These are phyloP conservation scores for Prunus davidiana DNA, from an alignment of 306 rosid species.

Conservation along the genomic window DNA sequence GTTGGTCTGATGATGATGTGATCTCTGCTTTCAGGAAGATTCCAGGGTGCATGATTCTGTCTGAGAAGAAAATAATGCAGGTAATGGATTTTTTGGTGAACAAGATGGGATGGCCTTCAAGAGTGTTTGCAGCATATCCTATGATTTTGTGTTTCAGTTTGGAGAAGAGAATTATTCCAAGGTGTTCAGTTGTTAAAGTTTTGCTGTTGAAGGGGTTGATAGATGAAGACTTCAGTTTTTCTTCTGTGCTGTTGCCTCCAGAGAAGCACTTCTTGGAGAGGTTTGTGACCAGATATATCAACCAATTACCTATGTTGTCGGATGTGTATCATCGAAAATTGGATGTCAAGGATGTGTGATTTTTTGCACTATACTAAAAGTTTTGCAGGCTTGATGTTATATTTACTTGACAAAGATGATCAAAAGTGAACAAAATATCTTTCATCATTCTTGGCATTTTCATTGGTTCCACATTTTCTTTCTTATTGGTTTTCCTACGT, in stretches of 20 bases:
- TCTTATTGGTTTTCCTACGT: too few species aligned
- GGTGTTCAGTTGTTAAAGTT: constrained; percentile 30
- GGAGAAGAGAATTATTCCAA: constrained; percentile 41
- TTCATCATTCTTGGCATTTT: too few species aligned
- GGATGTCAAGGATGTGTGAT: neutral
- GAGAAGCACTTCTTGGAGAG: constrained; percentile 27
- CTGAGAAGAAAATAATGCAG: constrained; percentile 32
- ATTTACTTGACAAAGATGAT: too few species aligned
- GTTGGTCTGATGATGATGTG: constrained; percentile 48
- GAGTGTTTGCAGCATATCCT: constrained; percentile 13
- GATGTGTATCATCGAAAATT: constrained; percentile 21
- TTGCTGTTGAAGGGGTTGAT: constrained; percentile 32
- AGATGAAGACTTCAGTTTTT: neutral
- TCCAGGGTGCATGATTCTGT: constrained; percentile 36
- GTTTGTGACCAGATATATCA: constrained; percentile 18
- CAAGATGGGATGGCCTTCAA: constrained; percentile 27
- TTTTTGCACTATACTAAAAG: too few species aligned
- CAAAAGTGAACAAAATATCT: too few species aligned
- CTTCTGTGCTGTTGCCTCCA: neutral
- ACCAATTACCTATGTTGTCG: constrained; percentile 8
- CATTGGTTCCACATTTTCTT: too few species aligned
- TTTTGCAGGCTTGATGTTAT: too few species aligned
- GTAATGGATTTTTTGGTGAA: constrained; percentile 41
- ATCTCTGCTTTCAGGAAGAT: constrained; percentile 28
- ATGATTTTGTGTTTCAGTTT: constrained; percentile 17